Conservation (phyloP, 2,329 filamentous ascomycete genomes). For the Trichoderma breve region DNA sequence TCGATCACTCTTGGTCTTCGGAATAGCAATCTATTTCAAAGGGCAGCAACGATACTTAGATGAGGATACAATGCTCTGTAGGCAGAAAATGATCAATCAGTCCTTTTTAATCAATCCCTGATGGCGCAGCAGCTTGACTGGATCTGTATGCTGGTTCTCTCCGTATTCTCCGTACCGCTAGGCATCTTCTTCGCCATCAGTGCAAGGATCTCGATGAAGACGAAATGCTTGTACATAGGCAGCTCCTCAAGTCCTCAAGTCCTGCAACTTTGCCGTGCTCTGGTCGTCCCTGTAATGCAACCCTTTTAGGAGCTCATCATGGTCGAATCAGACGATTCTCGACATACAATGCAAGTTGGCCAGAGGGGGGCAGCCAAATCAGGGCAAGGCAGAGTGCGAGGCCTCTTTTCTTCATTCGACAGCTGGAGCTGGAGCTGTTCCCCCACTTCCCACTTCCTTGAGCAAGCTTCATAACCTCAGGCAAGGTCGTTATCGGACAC, state of each 20-base stretch:
- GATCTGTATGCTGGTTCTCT: not conserved
- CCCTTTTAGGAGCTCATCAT: not conserved
- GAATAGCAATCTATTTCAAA: no score
- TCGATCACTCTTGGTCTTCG: not conserved
- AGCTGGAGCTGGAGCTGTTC: not conserved
- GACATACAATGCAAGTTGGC: not conserved
- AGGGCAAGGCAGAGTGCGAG: not conserved
- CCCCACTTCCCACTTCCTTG: not conserved
- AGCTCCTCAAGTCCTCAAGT: not conserved
- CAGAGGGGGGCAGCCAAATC: no score
- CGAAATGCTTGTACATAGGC: not conserved
- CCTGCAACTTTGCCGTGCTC: not conserved
- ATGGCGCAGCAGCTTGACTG: not conserved
- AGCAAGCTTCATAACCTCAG: not conserved
- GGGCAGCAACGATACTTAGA: no score
- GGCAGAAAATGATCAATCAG: not conserved
- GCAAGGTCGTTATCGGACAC: not conserved
- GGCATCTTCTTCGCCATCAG: not conserved
- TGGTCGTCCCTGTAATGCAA: no score
- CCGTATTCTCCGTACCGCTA: not conserved
- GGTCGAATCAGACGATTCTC: not conserved
- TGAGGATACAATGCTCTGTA: not conserved
- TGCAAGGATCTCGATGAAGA: not conserved
- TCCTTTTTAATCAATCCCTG: not conserved
- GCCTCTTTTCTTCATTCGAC: not conserved